Conservation (phyloP, 805 yeast genomes). For the Ogataea nitratoaversa region DNA sequence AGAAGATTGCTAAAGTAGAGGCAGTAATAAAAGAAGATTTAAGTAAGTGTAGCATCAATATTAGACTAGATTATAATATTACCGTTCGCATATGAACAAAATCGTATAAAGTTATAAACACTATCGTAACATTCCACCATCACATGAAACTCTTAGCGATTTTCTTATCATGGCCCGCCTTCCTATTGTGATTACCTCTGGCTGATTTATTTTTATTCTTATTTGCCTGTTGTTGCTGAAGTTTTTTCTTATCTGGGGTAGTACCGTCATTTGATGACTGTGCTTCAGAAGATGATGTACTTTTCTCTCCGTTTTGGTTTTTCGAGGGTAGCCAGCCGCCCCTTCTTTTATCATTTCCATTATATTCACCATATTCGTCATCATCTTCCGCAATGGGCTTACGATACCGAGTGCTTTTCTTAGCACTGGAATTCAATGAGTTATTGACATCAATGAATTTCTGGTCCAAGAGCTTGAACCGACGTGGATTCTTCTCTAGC, state of each 20-base stretch:
- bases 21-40: not conserved
- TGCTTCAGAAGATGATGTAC: no score
- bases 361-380: slow-evolving; percentile 6
- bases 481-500: slow-evolving; percentile 60
- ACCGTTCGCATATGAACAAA: no score
- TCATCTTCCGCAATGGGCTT: slow-evolving; percentile 9
- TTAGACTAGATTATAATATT: not conserved
- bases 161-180: slow-evolving; percentile 57
- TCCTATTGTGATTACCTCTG: slow-evolving; percentile 63
- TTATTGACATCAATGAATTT: slow-evolving; percentile 45
- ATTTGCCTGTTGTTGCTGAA: slow-evolving; percentile 35
- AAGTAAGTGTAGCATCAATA: not conserved
- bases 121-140: slow-evolving; percentile 2
- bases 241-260: not conserved
- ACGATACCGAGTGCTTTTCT: slow-evolving; percentile 20
- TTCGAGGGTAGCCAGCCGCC: not conserved
- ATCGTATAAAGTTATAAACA: not conserved
- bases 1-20: slow-evolving; percentile 25
- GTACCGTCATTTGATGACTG: no score
- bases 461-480: slow-evolving; percentile 61
- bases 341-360: slow-evolving; percentile 9
- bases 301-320: not conserved
- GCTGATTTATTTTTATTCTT: slow-evolving; percentile 55
- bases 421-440: slow-evolving; percentile 19
- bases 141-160: slow-evolving; percentile 21